These are phyloP conservation scores for sunflower (Helianthus annuus) DNA, from an alignment of 129 eudicot species.

Conservation along the genomic window DNA sequence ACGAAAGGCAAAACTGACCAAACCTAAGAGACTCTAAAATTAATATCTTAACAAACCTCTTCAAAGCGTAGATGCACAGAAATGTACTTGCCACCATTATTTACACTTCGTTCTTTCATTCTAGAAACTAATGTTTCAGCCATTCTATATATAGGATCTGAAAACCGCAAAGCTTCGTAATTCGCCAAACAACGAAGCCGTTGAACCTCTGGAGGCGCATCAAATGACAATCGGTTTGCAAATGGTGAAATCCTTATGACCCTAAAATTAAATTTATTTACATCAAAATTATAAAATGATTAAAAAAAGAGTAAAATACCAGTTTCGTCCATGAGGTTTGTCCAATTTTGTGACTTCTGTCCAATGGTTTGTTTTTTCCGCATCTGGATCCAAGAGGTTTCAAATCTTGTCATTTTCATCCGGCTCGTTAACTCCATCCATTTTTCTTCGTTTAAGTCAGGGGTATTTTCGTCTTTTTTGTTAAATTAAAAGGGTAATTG, in stretches of 20 bases:
- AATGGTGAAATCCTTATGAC: conserved; percentile 96
- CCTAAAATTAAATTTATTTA: conserved; percentile 39
- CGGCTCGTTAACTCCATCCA: no score
- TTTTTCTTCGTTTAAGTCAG: no score
- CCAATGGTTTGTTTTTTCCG: no score
- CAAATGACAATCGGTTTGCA: conserved; percentile 95
- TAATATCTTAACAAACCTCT: conserved; percentile 53
- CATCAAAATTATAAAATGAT: background rate
- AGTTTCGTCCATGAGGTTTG: no score
- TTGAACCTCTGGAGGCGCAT: conserved; percentile 92
- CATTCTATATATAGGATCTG: conserved; percentile 59
- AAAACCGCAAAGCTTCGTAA: conserved; percentile 88
- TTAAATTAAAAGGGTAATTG: no score
- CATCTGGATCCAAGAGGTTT: no score
- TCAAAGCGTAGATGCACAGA: conserved; percentile 99
- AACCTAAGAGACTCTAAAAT: no score
- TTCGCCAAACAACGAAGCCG: conserved; percentile 94
- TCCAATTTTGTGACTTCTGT: no score
- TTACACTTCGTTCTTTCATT: conserved; percentile 82
- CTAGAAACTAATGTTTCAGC: conserved; percentile 78
- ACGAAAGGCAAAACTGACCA: no score
- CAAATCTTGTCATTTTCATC: no score
- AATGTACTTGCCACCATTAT: conserved; percentile 79
- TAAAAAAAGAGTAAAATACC: background rate
- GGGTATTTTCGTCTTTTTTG: no score